Conservation (phyloP, 208 protist genomes). For the Sergeia podlipaevii region DNA sequence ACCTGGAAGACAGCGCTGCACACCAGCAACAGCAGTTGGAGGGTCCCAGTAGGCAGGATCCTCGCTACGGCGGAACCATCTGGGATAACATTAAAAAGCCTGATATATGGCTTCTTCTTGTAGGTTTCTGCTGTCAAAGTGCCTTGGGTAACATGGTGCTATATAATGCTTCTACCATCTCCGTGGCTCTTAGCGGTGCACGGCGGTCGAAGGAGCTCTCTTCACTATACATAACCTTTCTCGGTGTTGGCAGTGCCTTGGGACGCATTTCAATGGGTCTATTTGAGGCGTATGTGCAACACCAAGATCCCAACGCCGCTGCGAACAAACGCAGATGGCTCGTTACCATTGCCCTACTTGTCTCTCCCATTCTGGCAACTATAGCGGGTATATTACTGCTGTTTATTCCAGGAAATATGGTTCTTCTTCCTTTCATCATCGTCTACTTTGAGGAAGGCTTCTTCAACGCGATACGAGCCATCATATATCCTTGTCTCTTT, state of each 20-base stretch:
- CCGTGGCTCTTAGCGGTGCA: not conserved
- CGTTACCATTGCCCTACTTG: slow-evolving; percentile 13
- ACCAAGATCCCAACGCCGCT: slow-evolving; percentile 6
- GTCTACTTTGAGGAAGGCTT: slow-evolving; percentile 27
- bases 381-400: slow-evolving; percentile 17
- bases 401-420: slow-evolving; percentile 11
- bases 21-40: not conserved
- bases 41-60: slow-evolving; percentile 11
- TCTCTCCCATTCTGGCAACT: slow-evolving; percentile 14
- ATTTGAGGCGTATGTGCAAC: slow-evolving; percentile 30
- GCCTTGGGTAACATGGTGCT: slow-evolving; percentile 6
- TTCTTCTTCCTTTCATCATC: slow-evolving; percentile 16
- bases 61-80: slow-evolving; percentile 63
- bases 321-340: slow-evolving; percentile 8
- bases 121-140: slow-evolving; percentile 5
- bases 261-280: slow-evolving; percentile 51
- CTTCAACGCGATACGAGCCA: slow-evolving; percentile 11
- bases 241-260: slow-evolving; percentile 57
- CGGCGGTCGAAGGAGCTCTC: not conserved
- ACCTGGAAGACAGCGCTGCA: not conserved
- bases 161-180: slow-evolving; percentile 12
- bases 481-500: slow-evolving; percentile 18
- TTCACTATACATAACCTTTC: slow-evolving; percentile 46
- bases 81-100: slow-evolving; percentile 26
- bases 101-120: slow-evolving; percentile 47